phyloP scores from a whole-genome alignment of 208 protist genomes.

The Crithidia fasciculata region DNA sequence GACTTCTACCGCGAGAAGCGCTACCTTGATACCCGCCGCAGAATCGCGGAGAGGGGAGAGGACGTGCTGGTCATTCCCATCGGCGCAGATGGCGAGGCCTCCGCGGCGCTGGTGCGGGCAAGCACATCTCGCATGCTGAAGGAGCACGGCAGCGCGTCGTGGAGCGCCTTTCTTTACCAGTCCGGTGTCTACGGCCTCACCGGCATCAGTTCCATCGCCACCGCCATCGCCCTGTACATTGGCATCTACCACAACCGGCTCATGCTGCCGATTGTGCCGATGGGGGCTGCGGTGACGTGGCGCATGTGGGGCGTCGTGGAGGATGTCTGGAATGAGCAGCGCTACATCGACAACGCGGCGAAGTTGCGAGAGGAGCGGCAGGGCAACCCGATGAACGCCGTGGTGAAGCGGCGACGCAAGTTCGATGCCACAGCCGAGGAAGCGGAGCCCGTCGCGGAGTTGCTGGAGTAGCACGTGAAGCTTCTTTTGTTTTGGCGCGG shows the following conservation, averaged over 20 bases:
- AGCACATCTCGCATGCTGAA: conserved; percentile 72
- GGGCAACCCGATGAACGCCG: conserved; percentile 80
- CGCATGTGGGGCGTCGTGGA: conserved; percentile 77
- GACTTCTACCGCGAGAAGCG: conserved; percentile 66
- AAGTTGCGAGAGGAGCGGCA: conserved; percentile 66
- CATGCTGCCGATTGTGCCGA: conserved; percentile 69
- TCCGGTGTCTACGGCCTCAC: conserved; percentile 74
- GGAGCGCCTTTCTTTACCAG: conserved; percentile 75
- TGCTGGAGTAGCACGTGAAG: conserved; percentile 23
- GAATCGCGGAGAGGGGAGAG: conserved; percentile 34
- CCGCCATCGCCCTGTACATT: conserved; percentile 63
- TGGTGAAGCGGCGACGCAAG: conserved; percentile 57
- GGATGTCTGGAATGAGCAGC: conserved; percentile 77
- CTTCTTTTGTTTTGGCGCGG: not conserved
- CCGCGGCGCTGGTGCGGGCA: conserved; percentile 37
- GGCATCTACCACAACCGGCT: conserved; percentile 74
- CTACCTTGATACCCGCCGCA: conserved; percentile 33
- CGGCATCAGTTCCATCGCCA: conserved; percentile 60
- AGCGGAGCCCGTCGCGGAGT: conserved; percentile 28
- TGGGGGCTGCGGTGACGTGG: conserved; percentile 68
- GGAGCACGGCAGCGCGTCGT: conserved; percentile 73
- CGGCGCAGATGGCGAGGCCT: conserved; percentile 4
- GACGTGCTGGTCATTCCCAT: conserved; percentile 64
- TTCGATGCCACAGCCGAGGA: conserved; percentile 37
- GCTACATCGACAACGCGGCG: conserved; percentile 81